Conservation (phyloP, 2,329 filamentous ascomycete species). For the Exophiala phaeomuriformis region DNA sequence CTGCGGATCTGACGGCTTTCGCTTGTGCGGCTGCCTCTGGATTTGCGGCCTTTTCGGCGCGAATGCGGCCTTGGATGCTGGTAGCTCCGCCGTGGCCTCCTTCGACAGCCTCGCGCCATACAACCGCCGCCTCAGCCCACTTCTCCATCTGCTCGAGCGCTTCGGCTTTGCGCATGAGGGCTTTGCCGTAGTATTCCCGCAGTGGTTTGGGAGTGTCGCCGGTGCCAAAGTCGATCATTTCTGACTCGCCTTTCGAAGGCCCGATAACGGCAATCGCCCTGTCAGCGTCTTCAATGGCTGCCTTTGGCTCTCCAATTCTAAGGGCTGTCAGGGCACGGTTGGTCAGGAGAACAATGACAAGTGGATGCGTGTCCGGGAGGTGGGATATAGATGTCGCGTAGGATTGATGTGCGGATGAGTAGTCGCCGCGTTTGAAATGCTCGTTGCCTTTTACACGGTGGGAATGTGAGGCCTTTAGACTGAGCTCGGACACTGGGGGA, state of each 20-base stretch:
- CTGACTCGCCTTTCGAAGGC: constrained; percentile 65
- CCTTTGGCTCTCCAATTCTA: constrained; percentile 86
- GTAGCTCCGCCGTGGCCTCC: constrained; percentile 76
- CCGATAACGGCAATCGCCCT: constrained; percentile 74
- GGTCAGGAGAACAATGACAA: constrained; percentile 80
- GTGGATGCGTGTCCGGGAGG: constrained; percentile 70
- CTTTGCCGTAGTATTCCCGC: constrained; percentile 89
- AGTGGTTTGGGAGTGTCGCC: constrained; percentile 70
- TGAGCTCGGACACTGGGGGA: constrained; percentile 61
- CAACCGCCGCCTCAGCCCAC: constrained; percentile 72
- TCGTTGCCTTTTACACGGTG: constrained; percentile 74
- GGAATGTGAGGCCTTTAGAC: constrained; percentile 66
- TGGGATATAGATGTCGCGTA: constrained; percentile 71
- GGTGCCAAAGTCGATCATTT: constrained; percentile 63
- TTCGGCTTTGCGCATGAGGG: constrained; percentile 88
- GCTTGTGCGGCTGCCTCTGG: constrained; percentile 45
- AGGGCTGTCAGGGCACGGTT: constrained; percentile 85
- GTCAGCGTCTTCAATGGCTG: constrained; percentile 78
- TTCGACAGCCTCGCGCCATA: constrained; percentile 79
- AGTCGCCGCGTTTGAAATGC: constrained; percentile 92
- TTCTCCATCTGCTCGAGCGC: constrained; percentile 92
- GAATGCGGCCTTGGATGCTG: constrained; percentile 74
- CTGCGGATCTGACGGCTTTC: constrained; percentile 34
- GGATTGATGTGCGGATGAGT: constrained; percentile 71
- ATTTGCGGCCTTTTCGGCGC: constrained; percentile 81